Evolutionary conservation across 148 eudicot species (phyloP), one percentile per base, ranked within the genome.

Genomic region (Dysphania ambrosioides): DNA sequence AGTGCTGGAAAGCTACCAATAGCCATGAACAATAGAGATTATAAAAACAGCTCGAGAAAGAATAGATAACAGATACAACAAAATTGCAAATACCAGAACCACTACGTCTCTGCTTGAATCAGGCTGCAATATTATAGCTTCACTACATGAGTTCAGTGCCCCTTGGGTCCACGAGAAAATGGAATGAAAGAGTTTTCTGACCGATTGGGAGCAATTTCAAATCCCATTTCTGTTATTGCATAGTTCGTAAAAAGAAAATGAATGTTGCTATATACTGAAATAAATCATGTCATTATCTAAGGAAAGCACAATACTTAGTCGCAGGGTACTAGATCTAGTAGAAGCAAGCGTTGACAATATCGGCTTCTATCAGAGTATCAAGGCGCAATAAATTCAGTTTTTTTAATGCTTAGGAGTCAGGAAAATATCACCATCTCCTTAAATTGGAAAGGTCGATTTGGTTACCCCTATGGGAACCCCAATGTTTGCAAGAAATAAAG

Each of bases 111-210:
- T 53, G 41, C 66, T 49, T 51, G 49, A 42, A 60, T 51, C 21
- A 19, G 72, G 26, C 6, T 32, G 74, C 60, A 60, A 12, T n/a
- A 12, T 41, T 42, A 41, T 57, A 79, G 36, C 53, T 57, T 56
- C 41, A 72, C 80, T 93, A 93, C 93, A 93, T 93, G 49, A 93
- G 80, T 76, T 90, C 91, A 44, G 84, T 90, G 73, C 96, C 98
- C 44, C 90, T 86, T 30, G 98, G 98, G 80, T 93, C 90, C 53
- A 90, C 86, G 19, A 84, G 80, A 82, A 75, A 93, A 71, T 84
- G 82, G 60, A 85, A 68, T 16, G 84, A 73, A 15, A 93, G 83
- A 65, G 73, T 75, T 75, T 85, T 86, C 66, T 77, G 68, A 72
- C 80, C 67, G 70, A 90, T 72, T 23, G 88, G 92, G 75, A 83